These are phyloP conservation scores for Elasticomyces elasticus DNA, from an alignment of 495 filamentous ascomycete genomes.

Conservation along the genomic window DNA sequence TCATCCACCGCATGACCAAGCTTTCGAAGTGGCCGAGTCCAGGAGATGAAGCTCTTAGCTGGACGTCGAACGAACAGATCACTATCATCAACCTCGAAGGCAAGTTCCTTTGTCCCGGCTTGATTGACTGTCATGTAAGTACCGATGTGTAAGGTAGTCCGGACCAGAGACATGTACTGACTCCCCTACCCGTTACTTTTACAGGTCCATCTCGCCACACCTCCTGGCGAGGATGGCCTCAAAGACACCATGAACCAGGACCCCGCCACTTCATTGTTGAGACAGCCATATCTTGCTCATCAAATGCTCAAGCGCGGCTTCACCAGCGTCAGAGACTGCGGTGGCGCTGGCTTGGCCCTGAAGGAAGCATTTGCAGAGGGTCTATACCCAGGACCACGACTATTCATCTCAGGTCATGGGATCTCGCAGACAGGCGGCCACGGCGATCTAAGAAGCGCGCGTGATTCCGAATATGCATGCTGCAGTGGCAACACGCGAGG, in stretches of 20 bases:
- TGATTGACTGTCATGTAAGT: constrained; percentile 54
- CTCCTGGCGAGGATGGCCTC: constrained; percentile 32
- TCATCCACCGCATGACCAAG: constrained; percentile 14
- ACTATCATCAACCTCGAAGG: constrained; percentile 24
- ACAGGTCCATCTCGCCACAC: constrained; percentile 44
- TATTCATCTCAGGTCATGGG: constrained; percentile 34
- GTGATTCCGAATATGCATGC: constrained; percentile 35
- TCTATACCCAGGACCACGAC: constrained; percentile 37
- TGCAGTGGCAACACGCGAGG: constrained; percentile 33
- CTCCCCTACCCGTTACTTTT: too few relatives aligned
- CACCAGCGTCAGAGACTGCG: constrained; percentile 44
- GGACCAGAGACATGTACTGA: too few relatives aligned
- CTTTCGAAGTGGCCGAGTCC: constrained; percentile 9
- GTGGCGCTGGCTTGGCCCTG: constrained; percentile 41
- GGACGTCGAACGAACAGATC: constrained; percentile 11
- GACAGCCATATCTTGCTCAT: constrained; percentile 38
- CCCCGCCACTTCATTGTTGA: constrained; percentile 19
- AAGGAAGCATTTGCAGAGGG: constrained; percentile 44
- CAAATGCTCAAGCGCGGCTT: constrained; percentile 46
- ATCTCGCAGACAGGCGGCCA: constrained; percentile 48
- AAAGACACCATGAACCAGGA: constrained; percentile 16
- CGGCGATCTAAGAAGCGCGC: constrained; percentile 36
- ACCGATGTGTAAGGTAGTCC: too few relatives aligned
- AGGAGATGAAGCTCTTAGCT: constrained; percentile 13
- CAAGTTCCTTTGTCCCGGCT: constrained; percentile 43